Conservation (phyloP, 1,284 basidiomycete genomes). For the Ganoderma sinense region DNA sequence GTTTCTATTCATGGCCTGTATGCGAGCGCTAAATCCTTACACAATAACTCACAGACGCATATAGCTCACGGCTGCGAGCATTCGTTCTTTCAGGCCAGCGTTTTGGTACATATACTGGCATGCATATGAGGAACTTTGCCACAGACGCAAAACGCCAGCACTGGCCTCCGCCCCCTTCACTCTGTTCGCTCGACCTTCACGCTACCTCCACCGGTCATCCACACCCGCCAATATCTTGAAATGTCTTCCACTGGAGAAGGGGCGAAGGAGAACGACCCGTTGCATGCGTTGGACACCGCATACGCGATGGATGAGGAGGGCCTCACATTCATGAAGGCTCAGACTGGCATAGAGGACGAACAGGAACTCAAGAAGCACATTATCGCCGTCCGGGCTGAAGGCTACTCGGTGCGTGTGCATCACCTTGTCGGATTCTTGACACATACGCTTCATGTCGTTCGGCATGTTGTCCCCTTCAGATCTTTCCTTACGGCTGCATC, state of each 20-base stretch:
- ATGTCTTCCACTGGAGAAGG: neutral
- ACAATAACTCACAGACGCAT: neutral
- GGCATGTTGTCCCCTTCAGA: neutral
- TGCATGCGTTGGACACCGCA: neutral
- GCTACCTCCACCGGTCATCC: neutral
- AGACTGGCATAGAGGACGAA: conserved; percentile 47
- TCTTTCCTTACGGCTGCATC: conserved; percentile 10
- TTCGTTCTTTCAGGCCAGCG: neutral
- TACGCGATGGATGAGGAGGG: neutral
- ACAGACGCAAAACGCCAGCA: neutral
- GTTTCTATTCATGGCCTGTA: neutral
- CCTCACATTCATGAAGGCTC: conserved; percentile 37
- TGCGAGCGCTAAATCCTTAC: neutral
- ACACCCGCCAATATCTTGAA: neutral
- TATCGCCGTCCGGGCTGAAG: conserved; percentile 45
- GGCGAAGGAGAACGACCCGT: neutral
- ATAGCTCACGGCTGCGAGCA: neutral
- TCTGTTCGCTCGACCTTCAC: neutral
- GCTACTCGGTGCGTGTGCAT: conserved; percentile 1
- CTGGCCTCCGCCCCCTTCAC: neutral
- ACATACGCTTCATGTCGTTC: neutral
- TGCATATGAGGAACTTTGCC: neutral
- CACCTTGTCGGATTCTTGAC: neutral
- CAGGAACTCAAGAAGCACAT: conserved; percentile 53
- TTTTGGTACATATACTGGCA: neutral